phyloP scores from a whole-genome alignment of 2,329 filamentous ascomycete species.

The Talaromyces sp. region DNA sequence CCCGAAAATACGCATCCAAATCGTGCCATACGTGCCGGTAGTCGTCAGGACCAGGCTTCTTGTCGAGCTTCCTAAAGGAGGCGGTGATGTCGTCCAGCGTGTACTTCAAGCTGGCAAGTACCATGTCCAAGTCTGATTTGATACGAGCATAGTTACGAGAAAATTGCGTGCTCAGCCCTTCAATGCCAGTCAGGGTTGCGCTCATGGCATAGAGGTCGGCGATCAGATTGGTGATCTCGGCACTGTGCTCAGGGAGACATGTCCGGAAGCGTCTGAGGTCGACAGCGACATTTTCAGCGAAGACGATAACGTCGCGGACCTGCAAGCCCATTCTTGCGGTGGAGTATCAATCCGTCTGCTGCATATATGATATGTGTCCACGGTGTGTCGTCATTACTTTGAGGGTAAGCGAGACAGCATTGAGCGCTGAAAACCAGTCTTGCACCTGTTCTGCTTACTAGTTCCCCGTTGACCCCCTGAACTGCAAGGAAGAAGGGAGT shows the following conservation, averaged over 20 bases:
- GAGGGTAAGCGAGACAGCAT: not conserved
- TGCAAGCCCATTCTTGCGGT: conserved; percentile 32
- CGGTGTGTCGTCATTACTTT: not conserved
- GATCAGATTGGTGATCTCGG: conserved; percentile 50
- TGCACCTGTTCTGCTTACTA: not conserved
- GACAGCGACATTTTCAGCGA: conserved; percentile 49
- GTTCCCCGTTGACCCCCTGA: not conserved
- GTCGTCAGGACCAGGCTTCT: conserved; percentile 23
- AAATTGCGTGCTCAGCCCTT: conserved; percentile 38
- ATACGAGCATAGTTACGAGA: conserved; percentile 35
- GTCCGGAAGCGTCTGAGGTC: conserved; percentile 47
- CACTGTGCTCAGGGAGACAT: conserved; percentile 46
- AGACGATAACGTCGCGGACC: conserved; percentile 37
- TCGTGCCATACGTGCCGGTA: conserved; percentile 50
- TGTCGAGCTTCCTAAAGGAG: conserved; percentile 39
- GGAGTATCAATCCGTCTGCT: conserved; percentile 18
- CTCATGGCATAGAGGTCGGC: conserved; percentile 52
- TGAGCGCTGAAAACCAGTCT: not conserved
- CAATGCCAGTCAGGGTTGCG: conserved; percentile 44
- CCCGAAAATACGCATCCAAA: conserved; percentile 41
- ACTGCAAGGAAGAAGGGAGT: not conserved
- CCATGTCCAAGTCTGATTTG: conserved; percentile 43
- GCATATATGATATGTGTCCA: not conserved
- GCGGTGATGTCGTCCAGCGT: conserved; percentile 48
- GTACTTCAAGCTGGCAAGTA: conserved; percentile 44